Conservation (phyloP, 148 eudicot genomes). For the Rhododendron ferrugineum region DNA sequence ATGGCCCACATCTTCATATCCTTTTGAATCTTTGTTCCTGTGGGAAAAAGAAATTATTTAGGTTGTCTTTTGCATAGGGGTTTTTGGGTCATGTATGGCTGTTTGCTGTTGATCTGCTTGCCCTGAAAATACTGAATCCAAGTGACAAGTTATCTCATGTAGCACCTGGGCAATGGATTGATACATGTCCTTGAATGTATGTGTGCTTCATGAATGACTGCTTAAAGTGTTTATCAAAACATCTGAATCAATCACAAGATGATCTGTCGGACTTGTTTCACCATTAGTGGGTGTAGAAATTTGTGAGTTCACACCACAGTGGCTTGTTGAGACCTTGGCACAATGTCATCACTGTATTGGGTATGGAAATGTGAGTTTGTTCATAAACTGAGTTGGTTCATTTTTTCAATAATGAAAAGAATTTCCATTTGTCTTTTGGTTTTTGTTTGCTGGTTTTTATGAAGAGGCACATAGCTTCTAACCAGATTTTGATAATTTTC, state of each 20-base stretch:
- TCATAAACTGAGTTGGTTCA: neutral
- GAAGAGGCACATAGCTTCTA: neutral
- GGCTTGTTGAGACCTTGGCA: neutral
- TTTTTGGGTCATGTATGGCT: neutral
- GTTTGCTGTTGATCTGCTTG: neutral
- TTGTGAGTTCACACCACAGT: neutral
- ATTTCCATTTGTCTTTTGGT: neutral
- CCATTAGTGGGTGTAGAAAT: neutral
- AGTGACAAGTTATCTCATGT: neutral
- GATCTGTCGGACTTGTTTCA: neutral
- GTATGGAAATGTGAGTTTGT: neutral
- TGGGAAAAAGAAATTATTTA: neutral
- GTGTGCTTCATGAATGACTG: constrained; percentile 3
- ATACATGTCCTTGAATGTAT: neutral
- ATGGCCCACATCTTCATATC: neutral
- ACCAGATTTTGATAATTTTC: neutral
- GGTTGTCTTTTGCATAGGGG: neutral
- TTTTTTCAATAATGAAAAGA: neutral
- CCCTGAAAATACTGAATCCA: constrained; percentile 4
- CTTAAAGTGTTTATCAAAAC: neutral
- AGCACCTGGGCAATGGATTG: neutral
- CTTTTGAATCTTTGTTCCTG: neutral
- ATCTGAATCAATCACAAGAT: neutral
- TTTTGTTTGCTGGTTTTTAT: neutral
- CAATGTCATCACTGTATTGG: neutral